Conservation (phyloP, 2,329 filamentous ascomycete species). For the Dactylonectria macrodidyma region DNA sequence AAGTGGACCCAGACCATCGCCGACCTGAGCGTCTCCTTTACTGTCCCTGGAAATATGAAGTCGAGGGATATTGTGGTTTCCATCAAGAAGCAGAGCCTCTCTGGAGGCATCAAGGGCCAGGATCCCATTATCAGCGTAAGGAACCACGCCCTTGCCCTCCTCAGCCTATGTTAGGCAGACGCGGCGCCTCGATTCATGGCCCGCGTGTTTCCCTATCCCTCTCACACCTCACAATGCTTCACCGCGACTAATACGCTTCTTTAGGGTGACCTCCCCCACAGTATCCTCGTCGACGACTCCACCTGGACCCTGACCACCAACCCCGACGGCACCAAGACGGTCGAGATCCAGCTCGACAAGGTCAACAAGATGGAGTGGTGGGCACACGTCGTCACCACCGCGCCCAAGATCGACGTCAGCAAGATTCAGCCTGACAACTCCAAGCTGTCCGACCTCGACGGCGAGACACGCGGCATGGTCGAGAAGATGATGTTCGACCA, state of each 20-base stretch:
- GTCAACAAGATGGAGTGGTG: slow-evolving; percentile 99
- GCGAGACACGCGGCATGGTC: slow-evolving; percentile 95
- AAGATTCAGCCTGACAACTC: slow-evolving; percentile 96
- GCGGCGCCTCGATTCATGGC: background rate
- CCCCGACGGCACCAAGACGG: slow-evolving; percentile 75
- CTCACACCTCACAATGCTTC: background rate
- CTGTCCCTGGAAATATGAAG: slow-evolving; percentile 87
- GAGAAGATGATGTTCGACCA: slow-evolving; percentile 99
- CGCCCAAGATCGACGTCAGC: slow-evolving; percentile 93
- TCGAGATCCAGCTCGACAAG: slow-evolving; percentile 94
- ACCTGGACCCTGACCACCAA: slow-evolving; percentile 91
- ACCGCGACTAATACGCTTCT: slow-evolving; percentile 19
- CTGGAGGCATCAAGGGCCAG: slow-evolving; percentile 90
- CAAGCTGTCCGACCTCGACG: slow-evolving; percentile 92
- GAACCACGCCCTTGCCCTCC: slow-evolving; percentile 23
- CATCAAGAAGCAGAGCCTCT: slow-evolving; percentile 83
- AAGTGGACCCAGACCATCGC: slow-evolving; percentile 96
- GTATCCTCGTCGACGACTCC: slow-evolving; percentile 86
- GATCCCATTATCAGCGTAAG: slow-evolving; percentile 85
- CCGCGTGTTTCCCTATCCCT: background rate
- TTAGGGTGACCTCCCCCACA: slow-evolving; percentile 87
- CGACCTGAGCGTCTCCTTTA: slow-evolving; percentile 86
- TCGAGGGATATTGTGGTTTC: slow-evolving; percentile 87
- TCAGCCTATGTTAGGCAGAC: background rate
- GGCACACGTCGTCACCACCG: slow-evolving; percentile 88